phyloP scores from a whole-genome alignment of 2,329 filamentous ascomycete species.

The Cercospora zeae-maydis region DNA sequence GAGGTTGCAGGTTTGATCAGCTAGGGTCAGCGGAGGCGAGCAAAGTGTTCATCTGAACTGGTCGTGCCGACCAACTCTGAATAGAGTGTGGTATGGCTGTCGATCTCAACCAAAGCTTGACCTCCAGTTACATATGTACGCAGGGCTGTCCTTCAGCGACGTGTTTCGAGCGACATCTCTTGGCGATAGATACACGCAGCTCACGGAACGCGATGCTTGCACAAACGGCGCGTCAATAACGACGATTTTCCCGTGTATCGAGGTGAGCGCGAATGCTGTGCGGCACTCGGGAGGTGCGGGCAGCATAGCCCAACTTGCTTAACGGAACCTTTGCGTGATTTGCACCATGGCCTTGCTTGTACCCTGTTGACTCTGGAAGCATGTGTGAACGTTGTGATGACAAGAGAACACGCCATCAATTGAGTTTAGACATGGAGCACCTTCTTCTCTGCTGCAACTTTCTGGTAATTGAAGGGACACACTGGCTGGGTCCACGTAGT shows the following conservation, averaged over 20 bases:
- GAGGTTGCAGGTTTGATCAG: neutral
- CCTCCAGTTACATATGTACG: neutral
- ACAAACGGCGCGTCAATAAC: neutral
- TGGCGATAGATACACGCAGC: neutral
- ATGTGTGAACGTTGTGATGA: neutral
- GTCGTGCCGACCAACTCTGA: neutral
- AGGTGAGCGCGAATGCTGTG: neutral
- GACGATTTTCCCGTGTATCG: neutral
- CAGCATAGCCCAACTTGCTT: neutral
- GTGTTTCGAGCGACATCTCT: neutral
- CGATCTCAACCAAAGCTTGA: constrained; percentile 13
- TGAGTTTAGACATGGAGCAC: neutral
- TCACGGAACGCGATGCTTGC: neutral
- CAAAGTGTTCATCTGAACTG: neutral
- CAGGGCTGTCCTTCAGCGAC: neutral
- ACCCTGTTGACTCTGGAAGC: neutral
- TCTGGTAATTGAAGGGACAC: neutral
- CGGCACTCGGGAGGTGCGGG: neutral
- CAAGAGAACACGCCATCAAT: neutral
- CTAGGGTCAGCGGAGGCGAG: neutral
- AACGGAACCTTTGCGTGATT: neutral
- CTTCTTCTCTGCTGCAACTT: neutral
- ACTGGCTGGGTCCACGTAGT: neutral
- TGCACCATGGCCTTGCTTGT: neutral
- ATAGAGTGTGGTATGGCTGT: neutral